These are phyloP conservation scores for Liquidambar formosana DNA, from an alignment of 164 flowering plant genomes.

Conservation along the genomic window DNA sequence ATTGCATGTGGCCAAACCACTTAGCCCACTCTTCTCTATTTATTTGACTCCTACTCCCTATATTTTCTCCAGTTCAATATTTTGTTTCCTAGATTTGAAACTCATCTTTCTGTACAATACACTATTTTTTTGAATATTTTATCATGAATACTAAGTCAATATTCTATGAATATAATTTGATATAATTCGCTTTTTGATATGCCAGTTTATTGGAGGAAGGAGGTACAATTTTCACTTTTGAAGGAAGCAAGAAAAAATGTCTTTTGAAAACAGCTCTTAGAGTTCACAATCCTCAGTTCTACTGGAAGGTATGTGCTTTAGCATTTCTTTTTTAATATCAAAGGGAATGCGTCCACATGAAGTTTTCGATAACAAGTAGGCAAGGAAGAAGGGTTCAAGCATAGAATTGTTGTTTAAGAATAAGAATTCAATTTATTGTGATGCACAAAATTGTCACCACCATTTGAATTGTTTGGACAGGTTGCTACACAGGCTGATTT, in stretches of 20 bases:
- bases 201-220: constrained; percentile 96
- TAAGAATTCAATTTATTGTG: neutral
- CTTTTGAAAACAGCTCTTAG: constrained; percentile 47
- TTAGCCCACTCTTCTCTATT: too few species aligned
- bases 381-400: neutral
- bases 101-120: too few species aligned
- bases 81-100: too few species aligned
- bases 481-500: constrained; percentile 80
- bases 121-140: neutral
- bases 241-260: constrained; percentile 52
- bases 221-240: constrained; percentile 77
- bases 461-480: constrained; percentile 45
- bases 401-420: neutral
- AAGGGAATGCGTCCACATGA: too few species aligned
- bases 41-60: too few species aligned
- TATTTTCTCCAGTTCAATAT: too few species aligned
- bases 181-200: too few species aligned
- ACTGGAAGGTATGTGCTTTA: constrained; percentile 78
- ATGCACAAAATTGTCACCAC: too few species aligned
- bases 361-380: too few species aligned
- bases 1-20: too few species aligned
- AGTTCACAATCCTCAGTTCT: constrained; percentile 78
- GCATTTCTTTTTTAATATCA: too few species aligned
- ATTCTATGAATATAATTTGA: neutral
- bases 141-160: neutral